Conservation (phyloP, 1,284 basidiomycete genomes). For the Sanguinoderma infundibulare region DNA sequence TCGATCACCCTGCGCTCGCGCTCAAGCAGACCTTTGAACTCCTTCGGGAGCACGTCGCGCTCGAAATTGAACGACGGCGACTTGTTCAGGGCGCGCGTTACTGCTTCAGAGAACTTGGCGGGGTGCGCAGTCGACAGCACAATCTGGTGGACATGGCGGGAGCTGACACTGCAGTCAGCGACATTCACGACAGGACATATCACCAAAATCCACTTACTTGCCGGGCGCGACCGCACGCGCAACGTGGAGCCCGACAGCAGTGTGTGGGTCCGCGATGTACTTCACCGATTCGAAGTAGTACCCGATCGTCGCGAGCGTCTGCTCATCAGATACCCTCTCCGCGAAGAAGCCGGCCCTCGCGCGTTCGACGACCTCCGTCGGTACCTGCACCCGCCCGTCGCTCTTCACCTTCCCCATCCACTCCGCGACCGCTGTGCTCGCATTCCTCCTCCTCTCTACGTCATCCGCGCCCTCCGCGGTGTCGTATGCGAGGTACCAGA, state of each 20-base stretch:
- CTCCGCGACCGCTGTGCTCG: constrained; percentile 67
- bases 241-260: constrained; percentile 90
- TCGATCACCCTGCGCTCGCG: constrained; percentile 79
- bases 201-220: constrained; percentile 26
- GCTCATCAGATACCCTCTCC: constrained; percentile 82
- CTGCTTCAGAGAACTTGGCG: constrained; percentile 97
- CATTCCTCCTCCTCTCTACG: constrained; percentile 50
- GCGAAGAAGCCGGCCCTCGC: constrained; percentile 89
- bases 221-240: constrained; percentile 52
- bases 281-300: constrained; percentile 67
- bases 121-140: constrained; percentile 97
- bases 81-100: constrained; percentile 72
- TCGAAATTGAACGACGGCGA: constrained; percentile 77
- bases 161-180: constrained; percentile 40
- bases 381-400: constrained; percentile 79
- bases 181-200: constrained; percentile 6
- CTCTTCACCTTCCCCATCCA: constrained; percentile 94
- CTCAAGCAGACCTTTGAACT: constrained; percentile 82
- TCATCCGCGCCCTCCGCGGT: constrained; percentile 43
- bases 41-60: constrained; percentile 77
- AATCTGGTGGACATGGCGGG: constrained; percentile 69
- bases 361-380: constrained; percentile 67
- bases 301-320: constrained; percentile 88
- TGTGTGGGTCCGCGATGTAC: constrained; percentile 96
- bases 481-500: constrained; percentile 95